These are phyloP conservation scores for Globisporangium splendens DNA, from an alignment of 352 stramenopile species.

Conservation along the genomic window DNA sequence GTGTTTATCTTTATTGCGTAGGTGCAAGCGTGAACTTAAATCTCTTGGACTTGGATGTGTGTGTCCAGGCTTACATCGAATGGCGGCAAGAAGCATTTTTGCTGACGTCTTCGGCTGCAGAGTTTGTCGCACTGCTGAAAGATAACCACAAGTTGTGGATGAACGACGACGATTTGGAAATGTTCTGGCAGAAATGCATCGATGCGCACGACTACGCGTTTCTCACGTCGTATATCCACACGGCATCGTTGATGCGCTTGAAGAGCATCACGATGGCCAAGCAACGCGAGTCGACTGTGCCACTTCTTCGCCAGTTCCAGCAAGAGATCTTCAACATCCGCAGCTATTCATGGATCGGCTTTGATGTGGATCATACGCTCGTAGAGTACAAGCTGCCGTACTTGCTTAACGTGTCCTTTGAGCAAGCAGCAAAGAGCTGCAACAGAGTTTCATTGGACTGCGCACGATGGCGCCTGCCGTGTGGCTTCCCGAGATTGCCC, in stretches of 20 bases:
- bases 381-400: constrained; percentile 45
- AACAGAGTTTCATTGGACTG: constrained; percentile 39
- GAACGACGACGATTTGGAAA: constrained; percentile 35
- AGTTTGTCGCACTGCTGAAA: constrained; percentile 24
- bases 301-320: constrained; percentile 27
- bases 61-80: constrained; percentile 24
- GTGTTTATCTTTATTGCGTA: not conserved
- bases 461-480: constrained; percentile 18
- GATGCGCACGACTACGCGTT: constrained; percentile 35
- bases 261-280: constrained; percentile 32
- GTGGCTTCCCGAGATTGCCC: constrained; percentile 40
- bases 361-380: constrained; percentile 54
- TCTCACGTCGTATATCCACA: constrained; percentile 28
- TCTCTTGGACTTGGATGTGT: too few relatives aligned
- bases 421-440: constrained; percentile 38
- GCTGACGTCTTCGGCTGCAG: constrained; percentile 14
- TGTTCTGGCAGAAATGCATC: constrained; percentile 39
- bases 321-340: constrained; percentile 32
- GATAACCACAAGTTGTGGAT: constrained; percentile 32
- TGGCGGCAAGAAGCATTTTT: constrained; percentile 34
- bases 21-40: too few relatives aligned
- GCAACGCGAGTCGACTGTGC: constrained; percentile 21
- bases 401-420: constrained; percentile 39
- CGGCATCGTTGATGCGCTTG: constrained; percentile 27
- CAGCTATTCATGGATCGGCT: constrained; percentile 53